Base-by-base conservation (phyloP, 2,329 filamentous ascomycete genomes). In the Pyrenochaeta sp. region DNA sequence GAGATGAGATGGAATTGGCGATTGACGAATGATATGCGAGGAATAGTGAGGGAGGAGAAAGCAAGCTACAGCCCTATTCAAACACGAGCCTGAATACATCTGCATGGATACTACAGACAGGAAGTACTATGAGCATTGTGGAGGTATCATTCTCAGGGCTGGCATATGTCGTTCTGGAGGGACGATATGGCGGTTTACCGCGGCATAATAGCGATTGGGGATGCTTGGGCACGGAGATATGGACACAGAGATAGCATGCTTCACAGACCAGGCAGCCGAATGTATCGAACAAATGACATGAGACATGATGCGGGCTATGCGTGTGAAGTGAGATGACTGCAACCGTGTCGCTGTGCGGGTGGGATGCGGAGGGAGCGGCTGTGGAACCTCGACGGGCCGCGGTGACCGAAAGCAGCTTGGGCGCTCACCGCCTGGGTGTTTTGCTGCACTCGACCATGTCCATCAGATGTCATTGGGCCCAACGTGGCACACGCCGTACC, bases 401-500 rank as follows among this genome's bases (percentile, higher is more conserved):
- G 60, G 60, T 60, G 43, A 48, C 62, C 51, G 57, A 53, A 59
- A 60, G 30, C 53, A 60, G 56, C 41, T 42, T 49, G 57, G 57
- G 48, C 55, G 39, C 57, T 61, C 52, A 60, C 58, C 58, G 58
- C 56, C 53, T 58, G 49, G 55, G 48, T 36, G 44, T 47, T 54
- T 55, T 53, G 57, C 52, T 55, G 55, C 47, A 51, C 48, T 53
- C 51, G 39, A 53, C 52, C 39, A 53, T 40, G 40, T 43, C 48
- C 54, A 53, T 50, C 44, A 36, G 51, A 38, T 58, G 44, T 59
- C 53, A 69, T 69, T 69, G 65, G 65, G 44, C 51, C 54, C 58
- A 57, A 64, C 61, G 62, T 63, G 61, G 63, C 58, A 59, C 45
- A 48, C 51, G 55, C 59, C 51, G 63, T 61, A 61, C 56, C 37